A percentile compares a stretch with the other conserved stretches of the same genome.
These are phyloP conservation scores for Anthoceros angustus DNA, from an alignment of 225 moss, liverwort and hornwort genomes.

Conservation along the genomic window DNA sequence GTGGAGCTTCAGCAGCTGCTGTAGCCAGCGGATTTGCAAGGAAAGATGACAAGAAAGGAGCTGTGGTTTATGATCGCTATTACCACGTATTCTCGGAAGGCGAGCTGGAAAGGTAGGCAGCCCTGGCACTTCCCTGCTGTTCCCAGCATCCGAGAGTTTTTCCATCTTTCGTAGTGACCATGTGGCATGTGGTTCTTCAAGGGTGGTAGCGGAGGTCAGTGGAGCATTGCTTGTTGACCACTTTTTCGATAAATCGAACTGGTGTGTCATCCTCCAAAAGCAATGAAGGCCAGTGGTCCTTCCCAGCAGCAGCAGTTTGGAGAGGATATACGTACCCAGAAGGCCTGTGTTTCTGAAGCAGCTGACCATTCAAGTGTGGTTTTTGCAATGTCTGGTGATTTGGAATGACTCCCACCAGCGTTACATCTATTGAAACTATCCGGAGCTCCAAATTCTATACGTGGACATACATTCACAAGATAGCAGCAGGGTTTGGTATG, in stretches of 20 bases:
- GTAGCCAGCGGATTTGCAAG: slow-evolving; percentile 77
- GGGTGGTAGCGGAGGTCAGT: slow-evolving; percentile 47
- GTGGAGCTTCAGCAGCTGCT: slow-evolving; percentile 75
- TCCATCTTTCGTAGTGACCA: not conserved
- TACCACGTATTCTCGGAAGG: slow-evolving; percentile 94
- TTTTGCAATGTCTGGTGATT: too few relatives aligned
- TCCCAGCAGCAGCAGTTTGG: not conserved
- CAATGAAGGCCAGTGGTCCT: slow-evolving; percentile 4
- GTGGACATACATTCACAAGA: too few relatives aligned
- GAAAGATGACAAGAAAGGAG: slow-evolving; percentile 76
- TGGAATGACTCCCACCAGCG: too few relatives aligned
- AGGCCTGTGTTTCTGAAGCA: too few relatives aligned
- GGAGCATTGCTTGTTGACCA: slow-evolving; percentile 61
- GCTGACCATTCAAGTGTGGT: too few relatives aligned
- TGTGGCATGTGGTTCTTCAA: slow-evolving; percentile 19
- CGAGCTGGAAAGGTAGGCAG: slow-evolving; percentile 65
- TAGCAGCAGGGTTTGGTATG: too few relatives aligned
- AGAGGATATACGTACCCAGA: too few relatives aligned
- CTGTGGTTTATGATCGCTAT: slow-evolving; percentile 90
- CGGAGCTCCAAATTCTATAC: too few relatives aligned
- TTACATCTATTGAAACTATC: too few relatives aligned
- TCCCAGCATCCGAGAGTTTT: not conserved
- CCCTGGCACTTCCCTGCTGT: not conserved
- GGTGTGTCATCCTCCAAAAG: slow-evolving; percentile 70
- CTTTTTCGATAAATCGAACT: slow-evolving; percentile 96